These are phyloP conservation scores for Heliophila coronopifolia DNA, from an alignment of 441 rosid species.

Conservation along the genomic window DNA sequence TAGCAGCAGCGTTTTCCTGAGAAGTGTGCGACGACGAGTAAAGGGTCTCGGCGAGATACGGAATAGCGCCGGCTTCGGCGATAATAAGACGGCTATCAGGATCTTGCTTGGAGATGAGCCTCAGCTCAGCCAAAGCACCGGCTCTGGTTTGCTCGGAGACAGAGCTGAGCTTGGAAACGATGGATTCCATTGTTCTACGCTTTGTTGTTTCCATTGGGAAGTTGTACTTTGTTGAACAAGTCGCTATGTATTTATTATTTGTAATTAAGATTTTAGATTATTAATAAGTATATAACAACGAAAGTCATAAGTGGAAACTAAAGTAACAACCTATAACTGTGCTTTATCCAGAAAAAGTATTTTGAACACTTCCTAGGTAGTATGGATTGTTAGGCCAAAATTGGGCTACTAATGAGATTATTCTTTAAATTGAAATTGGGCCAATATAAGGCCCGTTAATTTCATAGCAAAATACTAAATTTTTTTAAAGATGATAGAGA, in stretches of 20 bases:
- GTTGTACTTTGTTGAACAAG: too few species aligned
- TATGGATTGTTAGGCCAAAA: too few species aligned
- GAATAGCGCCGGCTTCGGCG: constrained; percentile 75
- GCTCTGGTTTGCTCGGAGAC: constrained; percentile 68
- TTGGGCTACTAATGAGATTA: too few species aligned
- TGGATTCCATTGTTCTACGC: constrained; percentile 48
- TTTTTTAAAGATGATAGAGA: background rate
- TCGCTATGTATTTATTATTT: too few species aligned
- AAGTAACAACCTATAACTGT: too few species aligned
- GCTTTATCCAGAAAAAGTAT: too few species aligned
- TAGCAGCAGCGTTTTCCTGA: constrained; percentile 87
- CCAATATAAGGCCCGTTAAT: too few species aligned
- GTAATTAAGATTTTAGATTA: too few species aligned
- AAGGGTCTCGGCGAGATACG: constrained; percentile 69
- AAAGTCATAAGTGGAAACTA: too few species aligned
- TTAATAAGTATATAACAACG: too few species aligned
- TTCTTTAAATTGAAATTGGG: too few species aligned
- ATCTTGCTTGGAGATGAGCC: constrained; percentile 71
- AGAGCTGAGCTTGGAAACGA: constrained; percentile 65
- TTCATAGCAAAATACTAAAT: background rate
- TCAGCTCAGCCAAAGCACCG: constrained; percentile 63
- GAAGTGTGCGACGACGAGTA: constrained; percentile 51
- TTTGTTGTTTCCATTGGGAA: constrained; percentile 82
- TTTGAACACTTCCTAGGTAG: too few species aligned
- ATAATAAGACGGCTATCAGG: constrained; percentile 54